These are phyloP conservation scores for Geotrichum phurueaensis DNA, from an alignment of 1,139 yeast species.

Conservation along the genomic window DNA sequence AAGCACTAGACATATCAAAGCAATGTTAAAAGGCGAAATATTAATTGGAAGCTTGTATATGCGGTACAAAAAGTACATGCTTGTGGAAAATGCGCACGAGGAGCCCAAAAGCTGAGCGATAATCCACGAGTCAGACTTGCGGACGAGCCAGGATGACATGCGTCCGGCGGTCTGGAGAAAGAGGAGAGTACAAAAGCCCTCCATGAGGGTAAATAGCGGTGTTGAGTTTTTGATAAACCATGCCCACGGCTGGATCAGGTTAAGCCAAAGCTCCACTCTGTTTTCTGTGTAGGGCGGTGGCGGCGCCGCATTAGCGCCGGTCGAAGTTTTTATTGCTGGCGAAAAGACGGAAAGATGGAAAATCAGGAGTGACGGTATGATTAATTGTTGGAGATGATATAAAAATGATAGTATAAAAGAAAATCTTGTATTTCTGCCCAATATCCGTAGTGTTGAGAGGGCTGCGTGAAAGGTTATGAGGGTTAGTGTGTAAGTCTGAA, in stretches of 20 bases:
- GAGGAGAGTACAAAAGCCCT: slow-evolving; percentile 85
- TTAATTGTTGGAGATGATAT: slow-evolving; percentile 74
- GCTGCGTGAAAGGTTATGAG: slow-evolving; percentile 61
- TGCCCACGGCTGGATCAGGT: slow-evolving; percentile 58
- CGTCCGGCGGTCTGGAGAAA: slow-evolving; percentile 90
- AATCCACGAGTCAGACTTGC: slow-evolving; percentile 71
- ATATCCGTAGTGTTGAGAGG: slow-evolving; percentile 64
- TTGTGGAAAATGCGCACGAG: slow-evolving; percentile 68
- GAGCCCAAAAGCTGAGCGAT: slow-evolving; percentile 67
- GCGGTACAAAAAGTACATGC: slow-evolving; percentile 72
- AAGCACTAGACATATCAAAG: slow-evolving; percentile 76
- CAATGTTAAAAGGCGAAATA: slow-evolving; percentile 65
- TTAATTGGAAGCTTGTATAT: slow-evolving; percentile 71
- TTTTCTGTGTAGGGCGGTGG: neutral
- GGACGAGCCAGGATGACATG: slow-evolving; percentile 67
- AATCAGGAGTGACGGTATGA: slow-evolving; percentile 75
- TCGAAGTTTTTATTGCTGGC: slow-evolving; percentile 25
- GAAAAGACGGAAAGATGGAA: slow-evolving; percentile 59
- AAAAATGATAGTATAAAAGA: slow-evolving; percentile 48
- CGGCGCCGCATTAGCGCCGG: slow-evolving; percentile 12
- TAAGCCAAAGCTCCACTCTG: slow-evolving; percentile 30
- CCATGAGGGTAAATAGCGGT: slow-evolving; percentile 79
- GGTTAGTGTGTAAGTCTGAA: slow-evolving; percentile 64
- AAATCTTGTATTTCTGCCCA: slow-evolving; percentile 46
- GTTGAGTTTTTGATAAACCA: slow-evolving; percentile 69